phyloP scores from a whole-genome alignment of 306 rosid genomes.

The Begonia masoniana region DNA sequence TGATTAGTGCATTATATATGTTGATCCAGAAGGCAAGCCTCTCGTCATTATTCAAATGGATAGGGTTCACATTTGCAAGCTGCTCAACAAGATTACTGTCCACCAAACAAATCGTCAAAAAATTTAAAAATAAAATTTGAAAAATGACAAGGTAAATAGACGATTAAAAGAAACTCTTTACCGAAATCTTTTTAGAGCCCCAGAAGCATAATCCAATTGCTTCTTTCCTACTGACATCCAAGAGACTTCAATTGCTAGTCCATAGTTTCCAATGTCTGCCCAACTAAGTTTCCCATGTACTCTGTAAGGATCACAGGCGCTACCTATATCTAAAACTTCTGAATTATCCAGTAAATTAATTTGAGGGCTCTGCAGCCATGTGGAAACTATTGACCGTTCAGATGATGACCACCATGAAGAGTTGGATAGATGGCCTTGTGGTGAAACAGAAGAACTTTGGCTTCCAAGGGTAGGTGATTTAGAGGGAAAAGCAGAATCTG shows the following conservation, averaged over 20 bases:
- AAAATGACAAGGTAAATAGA: background rate
- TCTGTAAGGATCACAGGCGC: conserved; percentile 48
- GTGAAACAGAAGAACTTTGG: conserved; percentile 35
- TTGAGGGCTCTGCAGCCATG: conserved; percentile 55
- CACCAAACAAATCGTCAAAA: conserved; percentile 6
- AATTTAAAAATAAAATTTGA: conserved; percentile 1
- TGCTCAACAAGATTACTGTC: conserved; percentile 66
- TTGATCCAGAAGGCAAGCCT: conserved; percentile 74
- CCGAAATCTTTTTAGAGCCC: conserved; percentile 61
- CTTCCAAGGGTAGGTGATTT: conserved; percentile 28
- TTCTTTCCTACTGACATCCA: conserved; percentile 86
- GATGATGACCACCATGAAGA: conserved; percentile 73
- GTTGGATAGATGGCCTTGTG: conserved; percentile 46
- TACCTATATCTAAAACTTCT: conserved; percentile 42
- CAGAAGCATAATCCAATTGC: conserved; percentile 73
- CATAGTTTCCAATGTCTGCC: conserved; percentile 55
- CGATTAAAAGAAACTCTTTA: conserved; percentile 2
- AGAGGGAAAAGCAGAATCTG: conserved; percentile 33
- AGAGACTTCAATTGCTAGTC: conserved; percentile 58
- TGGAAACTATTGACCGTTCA: conserved; percentile 43
- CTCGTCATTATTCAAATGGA: conserved; percentile 43
- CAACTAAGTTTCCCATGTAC: conserved; percentile 64
- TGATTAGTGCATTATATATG: conserved; percentile 58
- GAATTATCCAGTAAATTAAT: conserved; percentile 36
- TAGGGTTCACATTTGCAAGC: conserved; percentile 56